phyloP scores from a whole-genome alignment of 805 yeast genomes.

The Lipomyces sp. region DNA sequence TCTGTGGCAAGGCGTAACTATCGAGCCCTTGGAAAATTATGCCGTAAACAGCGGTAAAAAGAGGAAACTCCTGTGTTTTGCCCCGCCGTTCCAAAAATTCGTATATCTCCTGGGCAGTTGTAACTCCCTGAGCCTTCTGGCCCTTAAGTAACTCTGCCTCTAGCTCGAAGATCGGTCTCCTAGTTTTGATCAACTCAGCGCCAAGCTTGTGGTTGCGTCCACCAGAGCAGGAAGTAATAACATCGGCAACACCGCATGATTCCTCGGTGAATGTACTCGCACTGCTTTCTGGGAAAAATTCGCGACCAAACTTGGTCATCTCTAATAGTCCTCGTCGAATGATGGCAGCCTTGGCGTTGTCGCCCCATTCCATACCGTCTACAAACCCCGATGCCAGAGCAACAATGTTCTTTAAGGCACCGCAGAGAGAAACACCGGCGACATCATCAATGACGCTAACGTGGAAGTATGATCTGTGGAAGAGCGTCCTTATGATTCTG shows the following conservation, averaged over 20 bases:
- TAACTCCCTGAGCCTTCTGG: constrained; percentile 94
- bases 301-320: constrained; percentile 81
- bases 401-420: constrained; percentile 94
- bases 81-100: constrained; percentile 67
- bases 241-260: constrained; percentile 97
- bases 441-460: constrained; percentile 91
- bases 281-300: constrained; percentile 72
- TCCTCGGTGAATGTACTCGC: constrained; percentile 88
- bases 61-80: constrained; percentile 74
- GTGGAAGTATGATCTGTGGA: constrained; percentile 98
- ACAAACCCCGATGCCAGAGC: constrained; percentile 97
- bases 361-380: constrained; percentile 99
- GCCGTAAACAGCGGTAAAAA: constrained; percentile 77
- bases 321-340: constrained; percentile 95
- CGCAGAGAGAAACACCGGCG: constrained; percentile 94
- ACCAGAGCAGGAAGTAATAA: constrained; percentile 96
- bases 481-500: constrained; percentile 59
- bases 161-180: constrained; percentile 70
- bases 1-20: constrained; percentile 27
- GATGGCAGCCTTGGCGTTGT: constrained; percentile 95
- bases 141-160: constrained; percentile 90
- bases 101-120: constrained; percentile 89
- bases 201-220: constrained; percentile 91
- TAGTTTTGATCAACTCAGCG: constrained; percentile 52
- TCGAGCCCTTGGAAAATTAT: constrained; percentile 73